Percentiles rank a stretch among this genome's conserved stretches.
These are phyloP conservation scores for Neophaeococcomyces mojaviensis DNA, from an alignment of 2,329 filamentous ascomycete genomes.

Conservation along the genomic window DNA sequence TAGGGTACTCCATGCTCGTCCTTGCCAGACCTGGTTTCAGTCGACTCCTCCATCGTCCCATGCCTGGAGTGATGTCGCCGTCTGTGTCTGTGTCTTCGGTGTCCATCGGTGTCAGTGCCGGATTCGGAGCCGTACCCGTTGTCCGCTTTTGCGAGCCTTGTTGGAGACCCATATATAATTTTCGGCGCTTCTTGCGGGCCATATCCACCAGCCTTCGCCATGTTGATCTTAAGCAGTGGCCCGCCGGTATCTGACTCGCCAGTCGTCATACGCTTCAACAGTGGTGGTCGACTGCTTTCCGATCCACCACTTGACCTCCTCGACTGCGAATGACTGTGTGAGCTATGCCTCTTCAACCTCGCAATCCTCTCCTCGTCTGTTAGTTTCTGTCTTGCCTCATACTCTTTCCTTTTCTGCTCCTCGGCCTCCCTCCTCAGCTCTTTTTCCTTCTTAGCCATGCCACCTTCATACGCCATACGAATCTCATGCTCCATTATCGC, in stretches of 20 bases:
- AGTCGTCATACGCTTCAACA: constrained; percentile 27
- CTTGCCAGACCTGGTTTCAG: constrained; percentile 1
- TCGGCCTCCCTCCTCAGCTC: constrained; percentile 14
- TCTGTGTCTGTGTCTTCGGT: constrained; percentile 4
- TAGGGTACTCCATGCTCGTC: background rate
- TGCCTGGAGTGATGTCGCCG: constrained; percentile 5
- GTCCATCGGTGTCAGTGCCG: constrained; percentile 6
- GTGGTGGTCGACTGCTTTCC: background rate
- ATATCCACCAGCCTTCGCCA: constrained; percentile 12
- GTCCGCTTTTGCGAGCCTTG: background rate
- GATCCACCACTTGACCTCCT: constrained; percentile 7
- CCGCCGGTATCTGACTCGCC: constrained; percentile 35
- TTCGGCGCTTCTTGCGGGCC: constrained; percentile 4
- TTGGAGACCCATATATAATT: background rate
- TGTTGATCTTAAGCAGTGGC: constrained; percentile 33
- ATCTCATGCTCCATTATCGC: constrained; percentile 15
- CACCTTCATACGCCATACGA: constrained; percentile 11
- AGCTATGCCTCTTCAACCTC: background rate
- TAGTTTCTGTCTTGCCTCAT: constrained; percentile 5
- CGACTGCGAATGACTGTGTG: background rate
- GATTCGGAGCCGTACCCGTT: constrained; percentile 4
- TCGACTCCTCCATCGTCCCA: constrained; percentile 4
- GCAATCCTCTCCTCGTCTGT: background rate
- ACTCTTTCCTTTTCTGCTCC: constrained; percentile 19
- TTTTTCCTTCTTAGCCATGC: constrained; percentile 12